These are phyloP conservation scores for Fragilariopsis cylindrus DNA, from an alignment of 108 stramenopile genomes.

Conservation along the genomic window DNA sequence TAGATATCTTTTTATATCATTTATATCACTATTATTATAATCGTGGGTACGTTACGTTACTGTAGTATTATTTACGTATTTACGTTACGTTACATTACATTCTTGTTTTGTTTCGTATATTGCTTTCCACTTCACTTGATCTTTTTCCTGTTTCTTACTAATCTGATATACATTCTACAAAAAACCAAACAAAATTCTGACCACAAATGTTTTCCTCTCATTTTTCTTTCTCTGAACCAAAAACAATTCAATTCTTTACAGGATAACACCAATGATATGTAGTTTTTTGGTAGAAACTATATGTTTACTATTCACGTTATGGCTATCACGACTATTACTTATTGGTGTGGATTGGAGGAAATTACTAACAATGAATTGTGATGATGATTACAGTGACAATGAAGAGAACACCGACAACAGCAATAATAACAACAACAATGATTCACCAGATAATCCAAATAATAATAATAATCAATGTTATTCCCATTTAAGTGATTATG, in stretches of 20 bases:
- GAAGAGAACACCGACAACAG: not conserved
- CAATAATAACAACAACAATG: not conserved
- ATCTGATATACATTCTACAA: no score
- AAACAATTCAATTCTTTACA: no score
- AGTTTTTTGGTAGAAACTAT: constrained; percentile 80
- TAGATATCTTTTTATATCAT: constrained; percentile 83
- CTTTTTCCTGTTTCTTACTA: no score
- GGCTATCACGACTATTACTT: constrained; percentile 81
- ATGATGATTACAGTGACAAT: constrained; percentile 52
- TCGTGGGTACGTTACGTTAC: constrained; percentile 54
- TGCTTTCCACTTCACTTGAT: no score
- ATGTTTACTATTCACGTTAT: constrained; percentile 88
- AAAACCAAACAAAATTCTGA: no score
- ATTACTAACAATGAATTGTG: constrained; percentile 60
- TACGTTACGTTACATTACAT: no score
- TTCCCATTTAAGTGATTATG: constrained; percentile 48
- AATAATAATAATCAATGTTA: constrained; percentile 44
- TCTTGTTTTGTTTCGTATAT: no score
- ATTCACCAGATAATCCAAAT: not conserved
- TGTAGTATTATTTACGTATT: no score
- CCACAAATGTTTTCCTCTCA: no score
- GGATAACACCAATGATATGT: constrained; percentile 76
- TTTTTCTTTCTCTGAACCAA: no score
- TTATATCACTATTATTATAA: constrained; percentile 92
- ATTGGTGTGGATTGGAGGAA: constrained; percentile 87